Base-by-base conservation (phyloP, 78 protist species). In the Diacronema lutheri region DNA sequence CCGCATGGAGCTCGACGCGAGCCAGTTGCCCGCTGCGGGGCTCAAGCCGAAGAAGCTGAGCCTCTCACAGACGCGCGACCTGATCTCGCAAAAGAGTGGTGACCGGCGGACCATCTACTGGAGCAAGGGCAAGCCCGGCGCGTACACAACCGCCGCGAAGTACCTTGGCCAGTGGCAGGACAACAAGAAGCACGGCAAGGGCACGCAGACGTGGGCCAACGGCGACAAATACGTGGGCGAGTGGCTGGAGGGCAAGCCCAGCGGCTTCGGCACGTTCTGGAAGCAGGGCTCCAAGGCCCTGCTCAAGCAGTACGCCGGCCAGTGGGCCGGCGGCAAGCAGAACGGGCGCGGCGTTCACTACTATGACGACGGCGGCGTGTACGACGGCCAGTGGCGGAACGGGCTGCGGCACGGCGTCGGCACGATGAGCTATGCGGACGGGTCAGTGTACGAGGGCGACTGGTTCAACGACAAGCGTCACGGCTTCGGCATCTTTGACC, bases 391-490 rank as follows among this genome's bases (percentile, higher is more conserved):
- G 29, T 88, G 91, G 91, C 2, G 31, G 0, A 44, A 58, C 16
- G 82, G 83, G 26, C 37, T 23, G 65, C 58, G 62, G 72, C 72
- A 68, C 11, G 91, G 91, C 41, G 38, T 29, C 12, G 91, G 91
- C 13, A 44, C 23, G 40, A 21, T 6, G 20, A 41, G 6, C 21
- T 79, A 62, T 33, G 62, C 83, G 13, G 77, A 57, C 29, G 87
- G 83, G 7, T 83, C 68, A 29, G 65, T 50, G 6, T 83, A 56
- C 62, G 91, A 84, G 50, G 91, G 91, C 35, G 55, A 44, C 19
- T 88, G 65, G 55, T 44, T 29, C 37, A 41, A 64, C 37, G 85
- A 83, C 81, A 21, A 58, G 58, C 41, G 60, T 25, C 91, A 88
- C 35, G 91, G 91, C 71, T 41, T 62, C 40, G 91, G 91, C 26